Conservation (phyloP, 768 basidiomycete species). For the Arthromyces matolae region DNA sequence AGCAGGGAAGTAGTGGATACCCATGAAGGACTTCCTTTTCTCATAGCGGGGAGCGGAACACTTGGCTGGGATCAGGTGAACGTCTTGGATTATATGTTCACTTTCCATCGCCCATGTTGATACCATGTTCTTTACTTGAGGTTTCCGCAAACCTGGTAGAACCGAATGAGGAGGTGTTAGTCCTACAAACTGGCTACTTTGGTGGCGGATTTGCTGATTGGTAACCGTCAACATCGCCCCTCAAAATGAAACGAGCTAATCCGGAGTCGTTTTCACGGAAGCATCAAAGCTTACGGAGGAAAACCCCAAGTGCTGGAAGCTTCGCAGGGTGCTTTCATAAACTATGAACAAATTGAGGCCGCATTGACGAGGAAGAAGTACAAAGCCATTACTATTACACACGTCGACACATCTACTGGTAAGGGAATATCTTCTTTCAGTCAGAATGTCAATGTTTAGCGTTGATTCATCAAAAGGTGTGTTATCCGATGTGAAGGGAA, state of each 20-base stretch:
- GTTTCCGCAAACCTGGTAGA: slow-evolving; percentile 82
- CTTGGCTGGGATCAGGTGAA: slow-evolving; percentile 84
- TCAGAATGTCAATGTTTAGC: neutral
- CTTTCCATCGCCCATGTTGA: neutral
- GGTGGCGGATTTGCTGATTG: slow-evolving; percentile 81
- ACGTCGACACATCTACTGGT: slow-evolving; percentile 86
- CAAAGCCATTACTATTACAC: slow-evolving; percentile 83
- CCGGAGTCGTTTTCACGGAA: neutral
- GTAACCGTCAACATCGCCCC: too few relatives aligned
- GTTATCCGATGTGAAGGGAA: slow-evolving; percentile 67
- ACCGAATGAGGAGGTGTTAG: slow-evolving; percentile 65
- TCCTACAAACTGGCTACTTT: slow-evolving; percentile 88
- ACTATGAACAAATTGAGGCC: slow-evolving; percentile 48
- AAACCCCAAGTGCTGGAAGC: slow-evolving; percentile 71
- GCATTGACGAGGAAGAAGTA: slow-evolving; percentile 68
- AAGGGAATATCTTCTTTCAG: slow-evolving; percentile 9
- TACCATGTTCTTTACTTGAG: slow-evolving; percentile 26
- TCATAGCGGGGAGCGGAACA: slow-evolving; percentile 86
- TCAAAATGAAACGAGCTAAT: too few relatives aligned
- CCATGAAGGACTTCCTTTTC: slow-evolving; percentile 66
- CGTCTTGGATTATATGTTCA: too few relatives aligned
- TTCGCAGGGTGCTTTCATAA: slow-evolving; percentile 62
- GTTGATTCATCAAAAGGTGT: slow-evolving; percentile 44
- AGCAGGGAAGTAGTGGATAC: slow-evolving; percentile 66
- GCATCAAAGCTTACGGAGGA: slow-evolving; percentile 62